Evolutionary conservation across 176 grass and related monocot species (phyloP).

Genomic region (Aegilops longissima): DNA sequence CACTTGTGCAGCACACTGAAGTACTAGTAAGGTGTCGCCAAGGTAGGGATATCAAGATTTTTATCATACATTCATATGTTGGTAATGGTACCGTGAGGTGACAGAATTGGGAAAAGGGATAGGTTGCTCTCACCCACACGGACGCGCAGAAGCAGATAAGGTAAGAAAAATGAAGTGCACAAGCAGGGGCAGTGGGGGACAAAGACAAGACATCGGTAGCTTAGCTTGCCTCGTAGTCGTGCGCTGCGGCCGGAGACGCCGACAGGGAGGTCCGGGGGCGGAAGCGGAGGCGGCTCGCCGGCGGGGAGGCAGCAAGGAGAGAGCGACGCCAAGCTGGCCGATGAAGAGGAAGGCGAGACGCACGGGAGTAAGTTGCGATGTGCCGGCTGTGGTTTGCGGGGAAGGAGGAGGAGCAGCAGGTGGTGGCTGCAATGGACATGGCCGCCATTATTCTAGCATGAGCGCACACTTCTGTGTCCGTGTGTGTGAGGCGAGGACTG

Average conservation of each 20-base stretch:
- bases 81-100: not conserved
- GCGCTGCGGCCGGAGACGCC: not conserved
- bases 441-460: constrained; percentile 17
- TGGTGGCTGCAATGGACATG: constrained; percentile 6
- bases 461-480: not conserved
- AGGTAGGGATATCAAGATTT: not conserved
- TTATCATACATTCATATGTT: not conserved
- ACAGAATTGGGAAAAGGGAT: not conserved
- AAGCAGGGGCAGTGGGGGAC: not conserved
- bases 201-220: not conserved
- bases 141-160: constrained; percentile 12
- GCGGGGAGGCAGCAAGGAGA: not conserved
- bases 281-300: constrained; percentile 11
- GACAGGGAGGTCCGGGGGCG: constrained; percentile 33
- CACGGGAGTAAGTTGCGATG: not conserved
- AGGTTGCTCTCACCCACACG: not conserved
- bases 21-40: not conserved
- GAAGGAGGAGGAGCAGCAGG: not conserved
- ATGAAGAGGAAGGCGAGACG: not conserved
- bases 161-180: not conserved
- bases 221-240: constrained; percentile 52
- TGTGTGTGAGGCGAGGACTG: not conserved
- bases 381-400: not conserved
- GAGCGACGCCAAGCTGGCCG: not conserved
- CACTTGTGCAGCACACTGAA: not conserved